Percentiles rank a stretch among this genome's conserved stretches.
Evolutionary conservation across 1,284 basidiomycete species (phyloP).

Genomic region (Ustilago cynodontis): DNA sequence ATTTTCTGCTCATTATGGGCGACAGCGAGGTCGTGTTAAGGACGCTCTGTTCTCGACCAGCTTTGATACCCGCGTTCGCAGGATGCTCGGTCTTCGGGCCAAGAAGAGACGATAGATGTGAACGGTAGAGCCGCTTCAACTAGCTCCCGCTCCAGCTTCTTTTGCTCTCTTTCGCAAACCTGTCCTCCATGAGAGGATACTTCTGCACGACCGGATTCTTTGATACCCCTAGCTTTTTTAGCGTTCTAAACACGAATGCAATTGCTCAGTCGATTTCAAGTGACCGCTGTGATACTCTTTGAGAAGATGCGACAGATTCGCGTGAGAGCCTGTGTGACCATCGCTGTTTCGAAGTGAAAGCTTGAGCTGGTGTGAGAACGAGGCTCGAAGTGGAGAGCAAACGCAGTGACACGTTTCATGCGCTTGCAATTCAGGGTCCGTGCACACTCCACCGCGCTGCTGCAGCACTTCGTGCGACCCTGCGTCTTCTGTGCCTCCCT

Average conservation of each 20-base stretch:
- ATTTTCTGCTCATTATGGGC: background rate
- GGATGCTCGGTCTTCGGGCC: slow-evolving; percentile 47
- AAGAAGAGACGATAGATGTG: slow-evolving; percentile 26
- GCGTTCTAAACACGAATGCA: too few relatives aligned
- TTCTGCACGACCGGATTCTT: too few relatives aligned
- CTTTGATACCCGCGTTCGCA: slow-evolving; percentile 40
- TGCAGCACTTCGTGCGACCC: slow-evolving; percentile 18
- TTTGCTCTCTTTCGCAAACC: too few relatives aligned
- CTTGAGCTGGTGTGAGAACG: background rate
- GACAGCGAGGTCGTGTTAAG: slow-evolving; percentile 44
- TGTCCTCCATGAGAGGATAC: too few relatives aligned
- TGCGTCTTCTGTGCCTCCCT: slow-evolving; percentile 32
- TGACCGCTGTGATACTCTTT: background rate
- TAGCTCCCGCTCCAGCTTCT: background rate
- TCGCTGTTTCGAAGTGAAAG: background rate
- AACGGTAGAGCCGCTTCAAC: slow-evolving; percentile 4
- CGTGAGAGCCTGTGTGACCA: too few relatives aligned
- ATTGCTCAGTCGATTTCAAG: background rate
- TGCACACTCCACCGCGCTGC: slow-evolving; percentile 17
- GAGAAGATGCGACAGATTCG: too few relatives aligned
- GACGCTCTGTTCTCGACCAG: slow-evolving; percentile 48
- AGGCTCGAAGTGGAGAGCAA: slow-evolving; percentile 16
- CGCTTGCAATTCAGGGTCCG: slow-evolving; percentile 35
- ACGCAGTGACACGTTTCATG: slow-evolving; percentile 17
- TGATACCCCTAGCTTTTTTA: too few relatives aligned